These are phyloP conservation scores for Elongisporangium anandrum DNA, from an alignment of 352 stramenopile genomes.

Conservation along the genomic window DNA sequence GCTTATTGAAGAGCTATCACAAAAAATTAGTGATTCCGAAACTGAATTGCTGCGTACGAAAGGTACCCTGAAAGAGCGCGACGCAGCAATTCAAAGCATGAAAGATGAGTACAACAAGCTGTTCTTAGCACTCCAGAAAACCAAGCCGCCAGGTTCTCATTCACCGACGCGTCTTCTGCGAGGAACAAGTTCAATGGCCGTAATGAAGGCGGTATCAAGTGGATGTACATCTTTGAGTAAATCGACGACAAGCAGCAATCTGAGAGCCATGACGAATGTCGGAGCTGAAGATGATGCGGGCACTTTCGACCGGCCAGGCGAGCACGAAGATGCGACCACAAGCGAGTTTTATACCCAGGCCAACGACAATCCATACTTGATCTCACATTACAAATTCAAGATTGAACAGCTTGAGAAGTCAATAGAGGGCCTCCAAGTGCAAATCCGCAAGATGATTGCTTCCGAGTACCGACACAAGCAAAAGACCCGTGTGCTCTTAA, in stretches of 20 bases:
- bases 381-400: conserved; percentile 52
- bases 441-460: conserved; percentile 79
- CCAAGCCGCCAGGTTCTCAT: conserved; percentile 27
- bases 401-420: conserved; percentile 50
- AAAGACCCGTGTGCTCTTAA: conserved; percentile 45
- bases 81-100: conserved; percentile 46
- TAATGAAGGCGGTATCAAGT: neutral
- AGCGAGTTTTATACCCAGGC: neutral
- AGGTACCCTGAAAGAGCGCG: conserved; percentile 45
- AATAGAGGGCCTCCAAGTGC: conserved; percentile 53
- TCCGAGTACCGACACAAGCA: conserved; percentile 74
- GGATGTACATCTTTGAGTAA: neutral
- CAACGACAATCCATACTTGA: conserved; percentile 59
- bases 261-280: neutral
- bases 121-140: conserved; percentile 61
- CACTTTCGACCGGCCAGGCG: too few relatives aligned
- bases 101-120: conserved; percentile 73
- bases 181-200: neutral
- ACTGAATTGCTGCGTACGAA: conserved; percentile 49
- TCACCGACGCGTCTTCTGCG: neutral
- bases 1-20: conserved; percentile 20
- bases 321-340: conserved; percentile 3
- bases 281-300: neutral
- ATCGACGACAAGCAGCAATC: neutral
- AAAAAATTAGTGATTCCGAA: conserved; percentile 28